Conservation (phyloP, 2,329 filamentous ascomycete species). For the Penicillium sp. region DNA sequence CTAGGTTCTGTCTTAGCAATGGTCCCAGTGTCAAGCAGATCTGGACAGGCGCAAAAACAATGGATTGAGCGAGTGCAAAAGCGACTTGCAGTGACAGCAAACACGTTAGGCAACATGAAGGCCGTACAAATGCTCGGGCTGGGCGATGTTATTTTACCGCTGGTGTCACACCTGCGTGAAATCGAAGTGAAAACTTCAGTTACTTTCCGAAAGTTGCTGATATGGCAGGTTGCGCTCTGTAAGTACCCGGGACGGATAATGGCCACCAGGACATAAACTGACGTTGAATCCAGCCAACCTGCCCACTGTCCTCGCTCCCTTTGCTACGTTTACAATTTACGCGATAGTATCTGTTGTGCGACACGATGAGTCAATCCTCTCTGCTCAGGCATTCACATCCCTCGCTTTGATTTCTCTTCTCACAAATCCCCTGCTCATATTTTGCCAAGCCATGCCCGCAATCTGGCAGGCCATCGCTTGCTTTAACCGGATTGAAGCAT, state of each 20-base stretch:
- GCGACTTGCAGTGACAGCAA: slow-evolving; percentile 41
- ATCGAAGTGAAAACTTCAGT: slow-evolving; percentile 8
- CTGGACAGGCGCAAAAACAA: slow-evolving; percentile 24
- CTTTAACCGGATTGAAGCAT: slow-evolving; percentile 19
- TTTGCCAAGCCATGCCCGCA: slow-evolving; percentile 20
- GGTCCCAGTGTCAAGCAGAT: neutral
- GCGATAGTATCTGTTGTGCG: slow-evolving; percentile 4
- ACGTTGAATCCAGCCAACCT: slow-evolving; percentile 15
- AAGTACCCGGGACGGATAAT: slow-evolving; percentile 6
- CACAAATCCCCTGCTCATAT: slow-evolving; percentile 17
- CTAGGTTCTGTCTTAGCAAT: neutral
- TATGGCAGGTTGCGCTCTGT: slow-evolving; percentile 17
- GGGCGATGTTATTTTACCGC: slow-evolving; percentile 16
- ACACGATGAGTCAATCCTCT: slow-evolving; percentile 1
- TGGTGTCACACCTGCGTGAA: slow-evolving; percentile 10
- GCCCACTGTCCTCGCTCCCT: slow-evolving; percentile 16
- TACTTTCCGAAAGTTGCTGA: slow-evolving; percentile 1
- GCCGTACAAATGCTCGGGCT: slow-evolving; percentile 42
- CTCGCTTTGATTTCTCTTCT: slow-evolving; percentile 25
- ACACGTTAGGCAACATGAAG: slow-evolving; percentile 42
- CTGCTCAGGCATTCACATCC: slow-evolving; percentile 20
- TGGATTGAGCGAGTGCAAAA: slow-evolving; percentile 46
- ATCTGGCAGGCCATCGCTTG: slow-evolving; percentile 12
- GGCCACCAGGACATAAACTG: neutral
- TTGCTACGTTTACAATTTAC: slow-evolving; percentile 21